Percentiles rank a stretch among this genome's conserved stretches.
These are phyloP conservation scores for Brassica carinata DNA, from an alignment of 345 rosid species.

Conservation along the genomic window DNA sequence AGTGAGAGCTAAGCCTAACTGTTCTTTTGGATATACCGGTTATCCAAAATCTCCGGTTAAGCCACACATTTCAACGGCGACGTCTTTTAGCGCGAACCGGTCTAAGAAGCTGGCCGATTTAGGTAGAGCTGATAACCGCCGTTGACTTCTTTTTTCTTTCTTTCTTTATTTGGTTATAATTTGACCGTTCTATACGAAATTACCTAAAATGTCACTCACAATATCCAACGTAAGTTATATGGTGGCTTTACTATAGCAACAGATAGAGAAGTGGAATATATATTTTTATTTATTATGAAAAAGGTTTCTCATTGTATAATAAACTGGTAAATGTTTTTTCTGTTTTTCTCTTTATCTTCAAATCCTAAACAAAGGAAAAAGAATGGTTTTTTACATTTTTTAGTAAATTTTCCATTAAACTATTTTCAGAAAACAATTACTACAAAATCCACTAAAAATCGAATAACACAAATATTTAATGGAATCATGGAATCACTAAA, in stretches of 20 bases:
- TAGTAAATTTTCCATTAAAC: too few species aligned
- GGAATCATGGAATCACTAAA: too few species aligned
- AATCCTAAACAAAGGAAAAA: too few species aligned
- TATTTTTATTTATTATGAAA: not conserved
- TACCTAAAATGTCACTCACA: slow-evolving; percentile 23
- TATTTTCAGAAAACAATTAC: too few species aligned
- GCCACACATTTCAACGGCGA: slow-evolving; percentile 72
- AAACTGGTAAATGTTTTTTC: too few species aligned
- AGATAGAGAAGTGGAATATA: slow-evolving; percentile 26
- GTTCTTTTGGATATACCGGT: slow-evolving; percentile 47
- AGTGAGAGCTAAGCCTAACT: slow-evolving; percentile 79
- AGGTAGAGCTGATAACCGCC: slow-evolving; percentile 76
- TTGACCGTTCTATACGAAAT: slow-evolving; percentile 30
- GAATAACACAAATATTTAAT: too few species aligned
- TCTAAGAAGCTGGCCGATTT: slow-evolving; percentile 93
- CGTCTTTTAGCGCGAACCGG: slow-evolving; percentile 69
- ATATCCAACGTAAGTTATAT: slow-evolving; percentile 9
- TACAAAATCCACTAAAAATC: too few species aligned
- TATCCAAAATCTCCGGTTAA: slow-evolving; percentile 55
- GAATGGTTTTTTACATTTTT: too few species aligned
- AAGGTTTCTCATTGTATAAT: not conserved
- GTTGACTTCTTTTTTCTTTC: slow-evolving; percentile 42
- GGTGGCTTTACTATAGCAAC: slow-evolving; percentile 37
- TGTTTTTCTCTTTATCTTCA: too few species aligned
- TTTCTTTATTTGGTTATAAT: slow-evolving; percentile 34